Base-by-base conservation (phyloP, 2,329 filamentous ascomycete species). In the Claviceps spartinae region DNA sequence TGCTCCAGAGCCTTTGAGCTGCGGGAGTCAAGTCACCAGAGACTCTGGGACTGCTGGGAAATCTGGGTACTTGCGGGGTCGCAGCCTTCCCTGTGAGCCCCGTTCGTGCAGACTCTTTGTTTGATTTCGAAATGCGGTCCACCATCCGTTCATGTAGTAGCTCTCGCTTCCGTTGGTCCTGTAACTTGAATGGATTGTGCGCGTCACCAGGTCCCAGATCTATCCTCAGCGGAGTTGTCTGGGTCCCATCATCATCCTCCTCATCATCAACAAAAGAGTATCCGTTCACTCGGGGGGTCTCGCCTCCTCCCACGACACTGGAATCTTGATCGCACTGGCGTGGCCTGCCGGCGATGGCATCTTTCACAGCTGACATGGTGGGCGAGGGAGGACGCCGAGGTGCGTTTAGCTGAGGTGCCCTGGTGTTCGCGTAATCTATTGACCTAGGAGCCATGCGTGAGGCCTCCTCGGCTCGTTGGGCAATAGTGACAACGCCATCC, bases 181-280 rank as follows among this genome's bases (percentile, higher is more conserved):
- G 77, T 47, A 97, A 78, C 53, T 81, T 82, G 67, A 97, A 97
- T 0, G 88, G 89, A 57, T 85, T 94, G 1, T 78, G 79, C n/a
- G 77, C 67, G 60, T 82, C 76, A 14, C 77, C 75, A 9, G 76
- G 71, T 1, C 81, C 77, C 7, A 86, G 69, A 51, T 82, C 69
- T 61, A 85, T 74, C 55, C 70, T 56, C n/a, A 72, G 68, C 46
- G 63, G 55, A 13, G 60, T 41, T 9, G 44, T 40, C 7, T 51
- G 24, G 5, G 51, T n/a, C 7, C 65, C 61, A 1, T 62, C 59
- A 16, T 71, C 70, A 16, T 75, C 75, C 0, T 78, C 75, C 48
- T 85, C 86, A 52, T 94, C 88, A 59, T 95, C 89, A 38, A 98
- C 90, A 67, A 95, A 97, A 0, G 88, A 80, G 65, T 96, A 98